phyloP scores from a whole-genome alignment of 176 grass and related monocot genomes.

The Ampelocalamus luodianensis region DNA sequence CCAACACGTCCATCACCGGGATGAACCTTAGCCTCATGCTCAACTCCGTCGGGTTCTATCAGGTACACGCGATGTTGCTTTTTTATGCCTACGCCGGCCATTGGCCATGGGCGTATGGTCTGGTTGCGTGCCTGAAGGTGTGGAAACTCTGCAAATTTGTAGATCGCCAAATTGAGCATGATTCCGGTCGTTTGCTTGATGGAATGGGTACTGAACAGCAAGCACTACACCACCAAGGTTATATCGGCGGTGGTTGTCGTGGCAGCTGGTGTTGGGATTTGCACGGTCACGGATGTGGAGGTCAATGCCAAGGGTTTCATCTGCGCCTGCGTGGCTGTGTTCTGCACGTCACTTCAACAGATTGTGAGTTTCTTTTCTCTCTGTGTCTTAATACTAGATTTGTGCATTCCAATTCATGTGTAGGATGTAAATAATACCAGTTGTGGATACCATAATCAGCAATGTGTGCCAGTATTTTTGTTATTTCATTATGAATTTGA shows the following conservation, averaged over 20 bases:
- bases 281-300: conserved; percentile 85
- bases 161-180: conserved; percentile 97
- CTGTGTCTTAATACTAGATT: not conserved
- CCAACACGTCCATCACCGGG: conserved; percentile 91
- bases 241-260: conserved; percentile 73
- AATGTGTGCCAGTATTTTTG: not conserved
- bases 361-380: conserved; percentile 62
- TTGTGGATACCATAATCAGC: not conserved
- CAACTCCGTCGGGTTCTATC: conserved; percentile 92
- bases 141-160: not conserved
- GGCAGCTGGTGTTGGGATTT: conserved; percentile 84
- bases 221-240: conserved; percentile 78
- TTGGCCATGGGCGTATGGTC: not conserved
- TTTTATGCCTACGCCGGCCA: not conserved
- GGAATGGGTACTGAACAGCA: conserved; percentile 83
- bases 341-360: conserved; percentile 92
- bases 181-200: conserved; percentile 93
- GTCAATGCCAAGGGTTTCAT: conserved; percentile 88
- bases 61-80: conserved; percentile 48
- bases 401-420: not conserved
- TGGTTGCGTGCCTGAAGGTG: conserved; percentile 16
- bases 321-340: conserved; percentile 81
- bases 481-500: not conserved
- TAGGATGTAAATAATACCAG: not conserved
- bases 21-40: conserved; percentile 98